phyloP scores from a whole-genome alignment of 371 early-diverging fungal genomes.

The Rhizopus sp. region DNA sequence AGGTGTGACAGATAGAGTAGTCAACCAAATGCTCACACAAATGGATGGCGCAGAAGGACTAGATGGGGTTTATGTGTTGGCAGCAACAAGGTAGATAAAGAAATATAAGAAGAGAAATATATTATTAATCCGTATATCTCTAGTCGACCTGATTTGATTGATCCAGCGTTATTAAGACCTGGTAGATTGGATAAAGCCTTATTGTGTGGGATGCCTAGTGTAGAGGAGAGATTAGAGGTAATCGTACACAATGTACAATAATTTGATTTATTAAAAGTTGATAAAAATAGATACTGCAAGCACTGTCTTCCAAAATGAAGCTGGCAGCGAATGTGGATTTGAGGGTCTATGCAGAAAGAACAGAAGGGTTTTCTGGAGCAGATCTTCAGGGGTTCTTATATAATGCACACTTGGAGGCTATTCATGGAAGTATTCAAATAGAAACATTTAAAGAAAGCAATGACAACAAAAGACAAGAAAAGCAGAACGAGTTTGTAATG shows the following conservation, averaged over 20 bases:
- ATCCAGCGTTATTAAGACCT: slow-evolving; percentile 96
- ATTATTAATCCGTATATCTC: slow-evolving; percentile 16
- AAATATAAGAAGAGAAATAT: slow-evolving; percentile 5
- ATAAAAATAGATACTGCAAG: slow-evolving; percentile 53
- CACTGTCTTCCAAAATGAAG: slow-evolving; percentile 68
- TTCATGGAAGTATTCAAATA: slow-evolving; percentile 71
- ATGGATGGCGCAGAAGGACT: slow-evolving; percentile 97
- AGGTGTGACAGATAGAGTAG: slow-evolving; percentile 93
- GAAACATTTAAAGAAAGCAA: slow-evolving; percentile 48
- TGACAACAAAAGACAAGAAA: slow-evolving; percentile 31
- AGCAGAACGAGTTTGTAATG: slow-evolving; percentile 39
- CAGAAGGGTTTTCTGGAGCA: slow-evolving; percentile 87
- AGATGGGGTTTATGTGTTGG: slow-evolving; percentile 90
- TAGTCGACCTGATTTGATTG: slow-evolving; percentile 99
- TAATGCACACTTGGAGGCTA: slow-evolving; percentile 88
- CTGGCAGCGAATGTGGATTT: slow-evolving; percentile 64
- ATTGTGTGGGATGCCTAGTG: slow-evolving; percentile 82
- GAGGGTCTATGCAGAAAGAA: slow-evolving; percentile 58
- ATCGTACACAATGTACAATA: neutral
- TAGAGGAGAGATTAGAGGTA: slow-evolving; percentile 71
- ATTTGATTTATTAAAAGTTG: neutral
- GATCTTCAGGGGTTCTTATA: slow-evolving; percentile 94
- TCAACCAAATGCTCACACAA: slow-evolving; percentile 95
- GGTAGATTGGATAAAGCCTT: slow-evolving; percentile 98
- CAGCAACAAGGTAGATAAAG: slow-evolving; percentile 82